A percentile compares a stretch with the other conserved stretches of the same genome.
phyloP scores from a whole-genome alignment of 768 basidiomycete genomes.

The Cystofilobasidium macerans region DNA sequence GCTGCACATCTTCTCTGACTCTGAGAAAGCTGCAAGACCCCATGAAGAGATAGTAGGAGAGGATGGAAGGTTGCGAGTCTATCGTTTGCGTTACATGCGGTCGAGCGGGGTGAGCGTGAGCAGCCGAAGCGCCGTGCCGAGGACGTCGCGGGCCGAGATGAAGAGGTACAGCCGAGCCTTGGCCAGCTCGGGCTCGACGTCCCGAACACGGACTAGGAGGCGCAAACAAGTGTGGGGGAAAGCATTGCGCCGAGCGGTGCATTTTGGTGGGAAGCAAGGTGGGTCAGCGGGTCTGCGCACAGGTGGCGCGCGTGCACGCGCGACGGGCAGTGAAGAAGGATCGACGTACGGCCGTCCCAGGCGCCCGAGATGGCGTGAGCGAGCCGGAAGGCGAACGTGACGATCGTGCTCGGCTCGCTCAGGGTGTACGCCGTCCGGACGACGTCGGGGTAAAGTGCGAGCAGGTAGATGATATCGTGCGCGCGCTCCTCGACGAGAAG shows the following conservation, averaged over 20 bases:
- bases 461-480: conserved; percentile 72
- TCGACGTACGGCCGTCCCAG: conserved; percentile 17
- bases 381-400: conserved; percentile 77
- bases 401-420: conserved; percentile 80
- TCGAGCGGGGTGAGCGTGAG: conserved; percentile 81
- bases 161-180: conserved; percentile 80
- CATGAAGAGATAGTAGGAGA: no score
- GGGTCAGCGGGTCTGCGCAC: no score
- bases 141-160: conserved; percentile 76
- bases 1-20: no score
- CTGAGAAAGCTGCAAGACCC: no score
- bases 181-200: conserved; percentile 40
- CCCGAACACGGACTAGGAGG: conserved; percentile 21
- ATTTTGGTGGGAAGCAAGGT: no score
- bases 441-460: conserved; percentile 82
- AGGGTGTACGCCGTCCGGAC: conserved; percentile 73
- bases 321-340: conserved; percentile 62
- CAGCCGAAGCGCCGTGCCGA: conserved; percentile 72
- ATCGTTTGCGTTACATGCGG: conserved; percentile 68
- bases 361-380: conserved; percentile 45
- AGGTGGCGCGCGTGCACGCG: conserved; percentile 82
- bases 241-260: no score
- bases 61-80: no score
- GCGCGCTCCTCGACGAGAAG: conserved; percentile 65
- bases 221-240: not conserved